These are phyloP conservation scores for Skeletonema marinoi DNA, from an alignment of 108 stramenopile species.

Conservation along the genomic window DNA sequence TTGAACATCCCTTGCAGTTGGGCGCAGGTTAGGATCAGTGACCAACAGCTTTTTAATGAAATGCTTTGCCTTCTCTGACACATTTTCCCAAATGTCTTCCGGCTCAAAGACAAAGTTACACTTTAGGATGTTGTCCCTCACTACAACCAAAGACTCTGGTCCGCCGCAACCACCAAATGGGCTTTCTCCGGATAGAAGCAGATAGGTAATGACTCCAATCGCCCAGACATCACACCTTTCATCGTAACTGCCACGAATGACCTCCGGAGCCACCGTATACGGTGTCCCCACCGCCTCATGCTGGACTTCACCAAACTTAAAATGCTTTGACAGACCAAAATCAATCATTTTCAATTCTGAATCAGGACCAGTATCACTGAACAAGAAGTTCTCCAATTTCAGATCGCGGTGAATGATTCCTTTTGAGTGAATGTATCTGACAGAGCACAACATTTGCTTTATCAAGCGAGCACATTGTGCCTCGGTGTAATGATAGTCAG, in stretches of 20 bases:
- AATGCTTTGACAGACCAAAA: conserved; percentile 91
- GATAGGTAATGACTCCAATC: conserved; percentile 83
- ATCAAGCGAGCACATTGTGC: conserved; percentile 21
- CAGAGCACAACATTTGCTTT: conserved; percentile 29
- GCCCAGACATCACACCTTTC: conserved; percentile 82
- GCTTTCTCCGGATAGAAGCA: conserved; percentile 82
- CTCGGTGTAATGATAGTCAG: conserved; percentile 42
- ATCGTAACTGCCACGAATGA: conserved; percentile 82
- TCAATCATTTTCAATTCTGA: conserved; percentile 85
- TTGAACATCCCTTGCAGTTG: conserved; percentile 73
- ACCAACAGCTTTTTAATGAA: conserved; percentile 73
- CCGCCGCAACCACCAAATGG: conserved; percentile 90
- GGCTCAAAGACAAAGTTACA: conserved; percentile 69
- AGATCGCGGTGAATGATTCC: conserved; percentile 40
- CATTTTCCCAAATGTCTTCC: conserved; percentile 70
- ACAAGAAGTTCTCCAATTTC: conserved; percentile 38
- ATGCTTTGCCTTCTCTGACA: conserved; percentile 65
- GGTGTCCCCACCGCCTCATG: conserved; percentile 86
- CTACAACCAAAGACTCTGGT: conserved; percentile 56
- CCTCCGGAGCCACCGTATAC: conserved; percentile 90
- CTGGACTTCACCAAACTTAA: conserved; percentile 68
- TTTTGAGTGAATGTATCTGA: conserved; percentile 39
- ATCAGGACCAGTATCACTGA: conserved; percentile 41
- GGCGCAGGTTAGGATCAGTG: conserved; percentile 63
- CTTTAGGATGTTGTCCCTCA: conserved; percentile 61